Evolutionary conservation across 345 rosid genomes (phyloP).

Genomic region (Litchi chinensis): DNA sequence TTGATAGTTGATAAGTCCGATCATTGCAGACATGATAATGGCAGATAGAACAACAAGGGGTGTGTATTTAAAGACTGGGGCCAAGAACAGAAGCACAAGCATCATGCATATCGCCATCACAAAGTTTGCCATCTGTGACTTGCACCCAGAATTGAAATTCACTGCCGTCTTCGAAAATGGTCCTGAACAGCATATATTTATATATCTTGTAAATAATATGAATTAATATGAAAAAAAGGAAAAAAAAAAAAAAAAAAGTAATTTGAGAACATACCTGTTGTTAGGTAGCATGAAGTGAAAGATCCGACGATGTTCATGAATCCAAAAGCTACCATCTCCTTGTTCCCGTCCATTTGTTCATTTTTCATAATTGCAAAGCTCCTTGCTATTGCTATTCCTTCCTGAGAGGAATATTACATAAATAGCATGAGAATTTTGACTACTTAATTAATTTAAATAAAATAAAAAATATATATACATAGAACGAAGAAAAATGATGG

Average conservation of each 20-base stretch:
- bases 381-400: slow-evolving; percentile 89
- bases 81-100: slow-evolving; percentile 73
- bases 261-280: slow-evolving; percentile 56
- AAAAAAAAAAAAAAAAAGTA: too few species aligned
- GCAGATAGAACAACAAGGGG: slow-evolving; percentile 90
- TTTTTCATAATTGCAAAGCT: slow-evolving; percentile 79
- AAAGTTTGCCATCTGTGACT: slow-evolving; percentile 73
- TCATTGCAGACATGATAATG: slow-evolving; percentile 89
- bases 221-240: too few species aligned
- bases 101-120: slow-evolving; percentile 87
- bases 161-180: slow-evolving; percentile 96
- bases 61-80: slow-evolving; percentile 84
- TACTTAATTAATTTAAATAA: too few species aligned
- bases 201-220: neutral
- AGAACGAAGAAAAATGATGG: neutral
- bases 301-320: slow-evolving; percentile 88
- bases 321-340: slow-evolving; percentile 92
- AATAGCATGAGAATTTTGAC: neutral
- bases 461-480: neutral
- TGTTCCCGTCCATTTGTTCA: slow-evolving; percentile 89
- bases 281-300: slow-evolving; percentile 86
- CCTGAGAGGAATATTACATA: slow-evolving; percentile 40
- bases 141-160: slow-evolving; percentile 77
- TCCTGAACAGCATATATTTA: slow-evolving; percentile 40
- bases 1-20: slow-evolving; percentile 73